Evolutionary conservation across 768 basidiomycete species (phyloP), one percentile per base, ranked within the genome.

Genomic region (Termitomyces sp.): DNA sequence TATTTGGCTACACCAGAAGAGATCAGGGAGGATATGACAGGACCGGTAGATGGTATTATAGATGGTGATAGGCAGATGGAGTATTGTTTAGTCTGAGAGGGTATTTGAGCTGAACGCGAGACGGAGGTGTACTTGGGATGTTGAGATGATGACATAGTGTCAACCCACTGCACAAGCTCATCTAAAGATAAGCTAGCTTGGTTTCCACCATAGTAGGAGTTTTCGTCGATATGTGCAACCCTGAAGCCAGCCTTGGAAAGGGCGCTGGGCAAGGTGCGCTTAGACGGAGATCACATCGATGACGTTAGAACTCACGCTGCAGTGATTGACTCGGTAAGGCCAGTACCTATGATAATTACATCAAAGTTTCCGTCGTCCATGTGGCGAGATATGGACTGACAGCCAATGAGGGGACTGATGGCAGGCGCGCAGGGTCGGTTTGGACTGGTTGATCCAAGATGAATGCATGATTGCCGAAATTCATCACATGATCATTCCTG

Each of bases 191-290:
- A 71, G 28, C 86, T 89, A 0, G 95, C 93, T 70, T 94, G 85
- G 50, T 86, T 77, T 14, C 80, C 87, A 48, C 95, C 96, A 66
- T 98, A 98, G 70, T 93, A 91, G 0, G 82, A 69, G 63, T 95
- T 91, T 18, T 78, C 72, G 70, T 98, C 96, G 62, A 98, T 73
- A 64, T 98, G 96, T 0, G 91, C 91, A 30, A 98, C 87, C 61
- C 83, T 89, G 72, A 89, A 86, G 47, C 94, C 93, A 51, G 91
- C 85, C 72, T 93, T 95, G 0, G 95, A 86, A 47, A 98, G 82
- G 0, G 95, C 88, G 44, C 95, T 98, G 72, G 26, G 38, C 26
- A 20, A 43, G n/a, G 16, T 33, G 13, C 3, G 18, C n/a, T 47
- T 23, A 57, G 47, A 50, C n/a, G 32, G 50, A 14, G 5, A 50